Percentiles rank a stretch among this genome's conserved stretches.
Evolutionary conservation across 1,284 basidiomycete genomes (phyloP).

Genomic region (Trichosporon sp.): DNA sequence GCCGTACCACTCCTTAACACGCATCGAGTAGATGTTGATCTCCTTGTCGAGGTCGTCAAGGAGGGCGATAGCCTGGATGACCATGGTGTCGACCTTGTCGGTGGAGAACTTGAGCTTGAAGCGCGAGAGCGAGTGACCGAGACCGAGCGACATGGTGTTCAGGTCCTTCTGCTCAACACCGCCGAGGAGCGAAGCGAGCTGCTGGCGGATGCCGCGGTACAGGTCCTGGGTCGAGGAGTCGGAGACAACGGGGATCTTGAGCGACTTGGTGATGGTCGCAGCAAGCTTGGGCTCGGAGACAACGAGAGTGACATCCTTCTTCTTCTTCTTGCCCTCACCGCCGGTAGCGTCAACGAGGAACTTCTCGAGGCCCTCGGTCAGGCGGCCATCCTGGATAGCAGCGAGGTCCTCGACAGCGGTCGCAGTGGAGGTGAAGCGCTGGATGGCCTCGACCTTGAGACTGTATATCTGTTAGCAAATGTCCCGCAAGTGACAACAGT

Average conservation of each 20-base stretch:
- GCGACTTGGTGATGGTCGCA: slow-evolving; percentile 86
- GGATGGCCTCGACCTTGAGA: slow-evolving; percentile 89
- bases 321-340: slow-evolving; percentile 48
- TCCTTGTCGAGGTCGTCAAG: slow-evolving; percentile 99
- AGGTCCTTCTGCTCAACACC: slow-evolving; percentile 93
- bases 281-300: slow-evolving; percentile 89
- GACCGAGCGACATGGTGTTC: slow-evolving; percentile 95
- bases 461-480: slow-evolving; percentile 57
- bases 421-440: slow-evolving; percentile 94
- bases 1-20: slow-evolving; percentile 99
- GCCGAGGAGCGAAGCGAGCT: slow-evolving; percentile 82
- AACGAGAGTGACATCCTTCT: slow-evolving; percentile 73
- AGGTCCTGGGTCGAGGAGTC: slow-evolving; percentile 74
- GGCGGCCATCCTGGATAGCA: slow-evolving; percentile 85
- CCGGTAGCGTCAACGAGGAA: slow-evolving; percentile 87
- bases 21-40: slow-evolving; percentile 99
- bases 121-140: slow-evolving; percentile 92
- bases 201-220: slow-evolving; percentile 92
- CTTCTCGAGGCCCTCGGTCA: slow-evolving; percentile 89
- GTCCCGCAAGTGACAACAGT: not conserved
- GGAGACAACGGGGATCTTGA: slow-evolving; percentile 82
- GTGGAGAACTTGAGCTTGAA: slow-evolving; percentile 99
- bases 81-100: slow-evolving; percentile 99
- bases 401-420: slow-evolving; percentile 99
- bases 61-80: slow-evolving; percentile 97